Evolutionary conservation across 352 stramenopile genomes (phyloP).

Genomic region (Pythium aphanidermatum): DNA sequence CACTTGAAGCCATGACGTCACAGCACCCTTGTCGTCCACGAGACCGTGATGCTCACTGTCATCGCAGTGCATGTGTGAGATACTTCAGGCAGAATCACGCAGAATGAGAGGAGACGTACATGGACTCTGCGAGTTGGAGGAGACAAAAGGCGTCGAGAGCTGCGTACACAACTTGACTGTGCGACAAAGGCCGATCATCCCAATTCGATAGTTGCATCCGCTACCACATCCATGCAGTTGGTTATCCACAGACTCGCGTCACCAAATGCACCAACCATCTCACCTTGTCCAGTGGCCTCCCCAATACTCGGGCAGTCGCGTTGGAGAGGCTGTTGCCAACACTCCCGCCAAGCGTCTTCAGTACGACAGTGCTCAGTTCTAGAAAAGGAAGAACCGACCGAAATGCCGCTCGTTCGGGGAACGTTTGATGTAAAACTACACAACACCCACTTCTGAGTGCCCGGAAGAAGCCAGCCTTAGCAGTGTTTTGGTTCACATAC

Average conservation of each 20-base stretch:
- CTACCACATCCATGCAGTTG: slow-evolving; percentile 13
- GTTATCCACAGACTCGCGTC: too few species aligned
- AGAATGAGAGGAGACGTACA: too few species aligned
- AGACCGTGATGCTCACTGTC: slow-evolving; percentile 6
- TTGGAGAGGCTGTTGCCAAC: slow-evolving; percentile 42
- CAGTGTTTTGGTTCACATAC: slow-evolving; percentile 13
- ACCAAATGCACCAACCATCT: not conserved
- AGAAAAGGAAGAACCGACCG: slow-evolving; percentile 31
- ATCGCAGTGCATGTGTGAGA: too few species aligned
- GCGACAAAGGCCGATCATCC: slow-evolving; percentile 48
- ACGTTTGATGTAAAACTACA: slow-evolving; percentile 58
- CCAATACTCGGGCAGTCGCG: slow-evolving; percentile 29
- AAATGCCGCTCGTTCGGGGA: slow-evolving; percentile 45
- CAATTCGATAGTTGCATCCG: slow-evolving; percentile 72
- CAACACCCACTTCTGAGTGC: not conserved
- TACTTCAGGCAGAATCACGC: too few species aligned
- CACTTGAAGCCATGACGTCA: slow-evolving; percentile 23
- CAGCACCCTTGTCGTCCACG: slow-evolving; percentile 5
- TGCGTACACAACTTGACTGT: slow-evolving; percentile 44
- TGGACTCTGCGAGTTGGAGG: slow-evolving; percentile 39
- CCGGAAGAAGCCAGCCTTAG: not conserved
- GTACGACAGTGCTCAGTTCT: slow-evolving; percentile 33
- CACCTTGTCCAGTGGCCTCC: slow-evolving; percentile 64
- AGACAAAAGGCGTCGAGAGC: slow-evolving; percentile 60
- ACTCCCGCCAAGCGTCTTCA: slow-evolving; percentile 19